A percentile compares a stretch with the other conserved stretches of the same genome.
These are phyloP conservation scores for Talaromyces sp. DNA, from an alignment of 2,329 filamentous ascomycete genomes.

Conservation along the genomic window DNA sequence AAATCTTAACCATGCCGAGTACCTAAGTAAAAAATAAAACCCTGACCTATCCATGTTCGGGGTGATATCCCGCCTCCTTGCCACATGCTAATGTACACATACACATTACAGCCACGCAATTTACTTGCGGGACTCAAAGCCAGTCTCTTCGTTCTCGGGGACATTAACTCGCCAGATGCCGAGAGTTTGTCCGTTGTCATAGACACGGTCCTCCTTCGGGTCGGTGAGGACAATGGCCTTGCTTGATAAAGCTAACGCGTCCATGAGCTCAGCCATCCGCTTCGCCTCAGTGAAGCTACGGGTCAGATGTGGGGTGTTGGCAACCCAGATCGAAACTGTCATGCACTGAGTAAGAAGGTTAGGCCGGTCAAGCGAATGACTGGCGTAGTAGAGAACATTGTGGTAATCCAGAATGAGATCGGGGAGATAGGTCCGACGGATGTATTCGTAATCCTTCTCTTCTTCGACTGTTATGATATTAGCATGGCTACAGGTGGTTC, in stretches of 20 bases:
- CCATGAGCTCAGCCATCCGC: slow-evolving; percentile 74
- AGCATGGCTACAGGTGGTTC: not conserved
- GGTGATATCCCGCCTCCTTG: slow-evolving; percentile 10
- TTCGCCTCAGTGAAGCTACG: slow-evolving; percentile 64
- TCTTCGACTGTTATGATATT: slow-evolving; percentile 50
- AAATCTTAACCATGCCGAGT: slow-evolving; percentile 3
- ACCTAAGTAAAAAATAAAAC: not conserved
- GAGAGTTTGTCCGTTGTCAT: slow-evolving; percentile 38
- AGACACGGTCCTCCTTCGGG: slow-evolving; percentile 47
- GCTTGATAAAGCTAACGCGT: slow-evolving; percentile 75
- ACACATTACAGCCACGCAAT: slow-evolving; percentile 7
- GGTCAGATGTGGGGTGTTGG: slow-evolving; percentile 68
- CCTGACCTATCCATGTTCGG: slow-evolving; percentile 5
- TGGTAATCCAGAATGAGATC: slow-evolving; percentile 85
- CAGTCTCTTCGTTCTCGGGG: slow-evolving; percentile 28
- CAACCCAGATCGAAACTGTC: slow-evolving; percentile 80
- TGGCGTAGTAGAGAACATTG: slow-evolving; percentile 76
- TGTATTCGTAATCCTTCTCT: slow-evolving; percentile 61
- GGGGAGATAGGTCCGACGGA: slow-evolving; percentile 80
- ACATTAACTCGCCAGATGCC: slow-evolving; percentile 43
- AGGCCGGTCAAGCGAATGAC: slow-evolving; percentile 68
- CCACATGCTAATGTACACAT: slow-evolving; percentile 24
- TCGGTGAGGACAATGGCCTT: slow-evolving; percentile 65
- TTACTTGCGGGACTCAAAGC: slow-evolving; percentile 13
- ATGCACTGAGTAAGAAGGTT: slow-evolving; percentile 81